Evolutionary conservation across 176 grass and related monocot genomes (phyloP).

Genomic region (Musa beccarii): DNA sequence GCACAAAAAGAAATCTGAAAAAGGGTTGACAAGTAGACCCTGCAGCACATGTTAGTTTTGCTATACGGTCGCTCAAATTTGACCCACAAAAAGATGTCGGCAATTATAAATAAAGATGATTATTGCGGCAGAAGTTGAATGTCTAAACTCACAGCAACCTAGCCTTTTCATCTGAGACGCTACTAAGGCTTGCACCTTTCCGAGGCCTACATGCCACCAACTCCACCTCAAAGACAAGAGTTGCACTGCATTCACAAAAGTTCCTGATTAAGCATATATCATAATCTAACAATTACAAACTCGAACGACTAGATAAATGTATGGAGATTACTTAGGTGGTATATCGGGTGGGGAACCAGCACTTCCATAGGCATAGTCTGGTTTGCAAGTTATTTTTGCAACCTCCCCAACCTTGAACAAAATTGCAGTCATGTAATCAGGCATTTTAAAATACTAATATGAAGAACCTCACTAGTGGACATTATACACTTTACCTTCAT

Average conservation of each 20-base stretch:
- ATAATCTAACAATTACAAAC: not conserved
- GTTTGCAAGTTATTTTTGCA: conserved; percentile 86
- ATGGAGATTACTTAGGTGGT: conserved; percentile 52
- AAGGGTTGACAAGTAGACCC: not conserved
- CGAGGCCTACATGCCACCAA: conserved; percentile 75
- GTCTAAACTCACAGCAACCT: conserved; percentile 69
- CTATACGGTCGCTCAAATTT: not conserved
- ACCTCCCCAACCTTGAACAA: conserved; percentile 74
- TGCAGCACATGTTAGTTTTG: not conserved
- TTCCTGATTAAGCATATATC: conserved; percentile 4
- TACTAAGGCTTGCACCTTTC: conserved; percentile 77
- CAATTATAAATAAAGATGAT: not conserved
- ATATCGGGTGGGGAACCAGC: conserved; percentile 88
- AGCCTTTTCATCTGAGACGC: conserved; percentile 77
- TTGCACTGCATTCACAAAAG: conserved; percentile 54
- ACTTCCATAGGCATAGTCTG: conserved; percentile 88
- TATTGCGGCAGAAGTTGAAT: not conserved
- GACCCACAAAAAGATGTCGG: not conserved
- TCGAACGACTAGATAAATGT: not conserved
- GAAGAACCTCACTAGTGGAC: not conserved
- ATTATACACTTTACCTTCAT: conserved; percentile 58
- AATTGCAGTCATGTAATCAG: conserved; percentile 15
- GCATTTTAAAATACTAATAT: conserved; percentile 4
- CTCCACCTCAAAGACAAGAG: conserved; percentile 91
- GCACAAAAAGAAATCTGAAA: not conserved